A percentile compares a stretch with the other conserved stretches of the same genome.
Evolutionary conservation across 176 grass and related monocot genomes (phyloP).

Genomic region (Oryza coarctata): DNA sequence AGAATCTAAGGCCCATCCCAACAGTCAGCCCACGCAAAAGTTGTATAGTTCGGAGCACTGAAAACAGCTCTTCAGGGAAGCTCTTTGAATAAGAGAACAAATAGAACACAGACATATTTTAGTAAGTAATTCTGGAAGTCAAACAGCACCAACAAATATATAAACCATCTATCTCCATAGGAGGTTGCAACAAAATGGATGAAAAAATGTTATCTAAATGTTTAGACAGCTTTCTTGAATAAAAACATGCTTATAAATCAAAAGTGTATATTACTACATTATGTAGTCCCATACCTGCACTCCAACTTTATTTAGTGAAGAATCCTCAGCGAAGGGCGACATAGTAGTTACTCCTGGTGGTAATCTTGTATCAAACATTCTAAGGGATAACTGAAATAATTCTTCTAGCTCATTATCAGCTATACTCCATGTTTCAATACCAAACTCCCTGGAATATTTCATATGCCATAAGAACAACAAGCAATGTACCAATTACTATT

Average conservation of each 20-base stretch:
- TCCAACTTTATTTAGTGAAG: conserved; percentile 70
- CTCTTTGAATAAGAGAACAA: conserved; percentile 43
- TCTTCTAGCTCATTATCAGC: conserved; percentile 64
- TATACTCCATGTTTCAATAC: conserved; percentile 65
- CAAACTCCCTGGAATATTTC: conserved; percentile 73
- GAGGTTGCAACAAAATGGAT: conserved; percentile 31
- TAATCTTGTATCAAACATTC: conserved; percentile 97
- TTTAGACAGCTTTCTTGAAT: too few relatives aligned
- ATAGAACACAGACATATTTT: not conserved
- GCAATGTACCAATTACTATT: not conserved
- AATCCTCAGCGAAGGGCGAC: conserved; percentile 80
- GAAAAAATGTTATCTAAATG: not conserved
- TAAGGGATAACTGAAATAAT: conserved; percentile 60
- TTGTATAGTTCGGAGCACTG: conserved; percentile 84
- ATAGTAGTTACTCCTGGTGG: conserved; percentile 80
- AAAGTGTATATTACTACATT: not conserved
- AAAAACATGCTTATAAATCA: not conserved
- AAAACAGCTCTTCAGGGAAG: conserved; percentile 91
- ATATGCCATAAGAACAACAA: conserved; percentile 5
- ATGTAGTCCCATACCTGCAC: conserved; percentile 55
- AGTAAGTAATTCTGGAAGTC: conserved; percentile 5
- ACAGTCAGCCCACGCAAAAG: conserved; percentile 83
- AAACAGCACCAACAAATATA: not conserved
- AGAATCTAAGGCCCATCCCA: conserved; percentile 79
- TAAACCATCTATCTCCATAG: not conserved